phyloP scores from a whole-genome alignment of 225 moss, liverwort and hornwort species.

The Pleurozium schreberi region DNA sequence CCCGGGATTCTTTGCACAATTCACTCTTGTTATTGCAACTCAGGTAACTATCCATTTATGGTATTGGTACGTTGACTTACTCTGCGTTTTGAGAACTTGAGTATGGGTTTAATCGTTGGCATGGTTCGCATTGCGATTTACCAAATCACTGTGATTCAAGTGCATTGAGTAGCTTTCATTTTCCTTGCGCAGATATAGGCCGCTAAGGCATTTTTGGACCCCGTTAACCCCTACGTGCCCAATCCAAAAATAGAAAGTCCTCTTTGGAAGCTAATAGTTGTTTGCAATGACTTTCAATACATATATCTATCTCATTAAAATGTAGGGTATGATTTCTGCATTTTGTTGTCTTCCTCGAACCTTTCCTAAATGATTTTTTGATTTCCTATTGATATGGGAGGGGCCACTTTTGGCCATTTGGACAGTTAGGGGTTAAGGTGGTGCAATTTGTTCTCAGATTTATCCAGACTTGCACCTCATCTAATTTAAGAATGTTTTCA shows the following conservation, averaged over 20 bases:
- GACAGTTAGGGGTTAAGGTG: background rate
- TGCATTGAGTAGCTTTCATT: background rate
- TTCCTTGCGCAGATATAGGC: background rate
- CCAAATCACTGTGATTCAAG: background rate
- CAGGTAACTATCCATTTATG: constrained; percentile 45
- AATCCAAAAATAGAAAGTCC: background rate
- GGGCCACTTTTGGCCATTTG: background rate
- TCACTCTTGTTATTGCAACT: constrained; percentile 90
- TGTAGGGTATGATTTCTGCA: background rate
- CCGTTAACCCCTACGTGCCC: background rate
- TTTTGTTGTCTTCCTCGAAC: background rate
- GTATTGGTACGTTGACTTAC: background rate
- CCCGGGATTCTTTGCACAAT: constrained; percentile 81
- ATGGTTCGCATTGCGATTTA: background rate
- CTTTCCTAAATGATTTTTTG: background rate
- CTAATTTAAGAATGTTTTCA: background rate
- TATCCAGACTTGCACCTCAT: background rate
- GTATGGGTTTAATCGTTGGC: background rate
- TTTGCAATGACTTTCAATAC: background rate
- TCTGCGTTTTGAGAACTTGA: background rate
- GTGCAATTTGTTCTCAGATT: background rate
- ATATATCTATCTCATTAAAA: background rate
- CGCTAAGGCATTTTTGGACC: background rate
- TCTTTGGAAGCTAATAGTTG: background rate
- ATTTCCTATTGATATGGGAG: background rate